Conservation (phyloP, 1,284 basidiomycete genomes). For the Ganoderma resinaceum region DNA sequence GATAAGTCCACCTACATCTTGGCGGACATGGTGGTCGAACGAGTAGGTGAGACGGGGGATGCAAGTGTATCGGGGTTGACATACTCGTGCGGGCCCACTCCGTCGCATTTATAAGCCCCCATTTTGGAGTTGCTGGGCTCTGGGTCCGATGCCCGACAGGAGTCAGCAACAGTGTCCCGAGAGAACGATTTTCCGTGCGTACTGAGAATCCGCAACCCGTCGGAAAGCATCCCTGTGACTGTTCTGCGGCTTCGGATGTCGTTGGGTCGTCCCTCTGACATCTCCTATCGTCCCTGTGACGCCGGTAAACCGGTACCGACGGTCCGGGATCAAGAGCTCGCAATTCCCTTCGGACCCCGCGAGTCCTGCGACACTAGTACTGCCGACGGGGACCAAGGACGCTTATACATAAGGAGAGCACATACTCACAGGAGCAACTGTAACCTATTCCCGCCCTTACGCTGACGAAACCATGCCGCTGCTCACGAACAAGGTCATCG, state of each 20-base stretch:
- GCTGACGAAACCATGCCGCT: conserved; percentile 40
- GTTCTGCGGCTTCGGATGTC: neutral
- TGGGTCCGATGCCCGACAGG: conserved; percentile 15
- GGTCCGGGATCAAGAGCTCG: conserved; percentile 22
- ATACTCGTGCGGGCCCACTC: neutral
- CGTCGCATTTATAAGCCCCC: conserved; percentile 16
- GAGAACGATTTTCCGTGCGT: neutral
- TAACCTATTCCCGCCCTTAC: neutral
- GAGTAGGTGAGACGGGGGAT: neutral
- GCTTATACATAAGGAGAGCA: conserved; percentile 23
- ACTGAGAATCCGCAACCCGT: neutral
- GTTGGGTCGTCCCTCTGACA: neutral
- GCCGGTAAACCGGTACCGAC: conserved; percentile 24
- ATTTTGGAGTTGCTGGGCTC: conserved; percentile 18
- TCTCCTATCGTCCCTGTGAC: conserved; percentile 37
- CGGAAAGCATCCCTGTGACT: neutral
- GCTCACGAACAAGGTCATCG: conserved; percentile 68
- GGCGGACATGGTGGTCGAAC: conserved; percentile 44
- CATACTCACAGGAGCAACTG: neutral
- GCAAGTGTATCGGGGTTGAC: neutral
- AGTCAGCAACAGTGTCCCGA: neutral
- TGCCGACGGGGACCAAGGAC: conserved; percentile 8
- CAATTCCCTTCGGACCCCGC: neutral
- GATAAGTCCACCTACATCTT: conserved; percentile 49
- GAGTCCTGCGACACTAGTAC: neutral